A percentile compares a stretch with the other conserved stretches of the same genome.
Conservation (phyloP, 2,329 filamentous ascomycete genomes). For the Aspergillus spinulosporus region DNA sequence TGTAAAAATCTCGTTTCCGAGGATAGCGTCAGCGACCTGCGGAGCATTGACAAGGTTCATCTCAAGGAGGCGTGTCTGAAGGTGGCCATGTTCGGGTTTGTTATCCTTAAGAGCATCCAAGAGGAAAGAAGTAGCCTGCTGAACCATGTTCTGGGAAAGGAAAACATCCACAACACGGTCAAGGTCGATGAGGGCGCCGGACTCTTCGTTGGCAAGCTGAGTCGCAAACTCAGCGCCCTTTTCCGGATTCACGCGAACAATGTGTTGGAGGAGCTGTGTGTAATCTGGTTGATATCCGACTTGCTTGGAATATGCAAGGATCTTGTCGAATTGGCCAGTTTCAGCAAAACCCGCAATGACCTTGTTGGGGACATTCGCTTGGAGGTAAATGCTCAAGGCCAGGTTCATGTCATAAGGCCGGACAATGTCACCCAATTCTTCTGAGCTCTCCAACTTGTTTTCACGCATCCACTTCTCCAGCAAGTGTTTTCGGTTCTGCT, state of each 20-base stretch:
- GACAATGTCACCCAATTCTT: conserved; percentile 93
- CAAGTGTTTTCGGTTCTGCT: conserved; percentile 91
- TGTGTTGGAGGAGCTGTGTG: conserved; percentile 86
- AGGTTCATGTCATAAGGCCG: conserved; percentile 85
- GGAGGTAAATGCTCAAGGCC: conserved; percentile 84
- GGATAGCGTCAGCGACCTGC: conserved; percentile 95
- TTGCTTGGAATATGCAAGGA: conserved; percentile 84
- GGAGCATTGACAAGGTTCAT: conserved; percentile 98
- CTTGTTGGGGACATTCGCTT: conserved; percentile 88
- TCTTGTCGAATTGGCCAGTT: conserved; percentile 95
- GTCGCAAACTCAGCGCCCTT: conserved; percentile 94
- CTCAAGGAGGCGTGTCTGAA: conserved; percentile 93
- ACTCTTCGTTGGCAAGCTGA: conserved; percentile 85
- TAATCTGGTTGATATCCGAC: conserved; percentile 93
- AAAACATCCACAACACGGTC: conserved; percentile 97
- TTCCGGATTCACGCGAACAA: conserved; percentile 85
- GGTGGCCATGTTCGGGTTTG: conserved; percentile 84
- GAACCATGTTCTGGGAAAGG: conserved; percentile 95
- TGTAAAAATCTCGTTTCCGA: conserved; percentile 98
- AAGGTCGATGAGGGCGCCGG: conserved; percentile 83
- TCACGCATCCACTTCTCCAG: conserved; percentile 98
- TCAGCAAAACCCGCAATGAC: conserved; percentile 94
- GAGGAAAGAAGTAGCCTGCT: conserved; percentile 96
- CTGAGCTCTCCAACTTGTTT: conserved; percentile 92
- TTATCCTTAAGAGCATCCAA: conserved; percentile 95